A percentile compares a stretch with the other conserved stretches of the same genome.
These are phyloP conservation scores for Blechomonas ayalai DNA, from an alignment of 208 protist species.

Conservation along the genomic window DNA sequence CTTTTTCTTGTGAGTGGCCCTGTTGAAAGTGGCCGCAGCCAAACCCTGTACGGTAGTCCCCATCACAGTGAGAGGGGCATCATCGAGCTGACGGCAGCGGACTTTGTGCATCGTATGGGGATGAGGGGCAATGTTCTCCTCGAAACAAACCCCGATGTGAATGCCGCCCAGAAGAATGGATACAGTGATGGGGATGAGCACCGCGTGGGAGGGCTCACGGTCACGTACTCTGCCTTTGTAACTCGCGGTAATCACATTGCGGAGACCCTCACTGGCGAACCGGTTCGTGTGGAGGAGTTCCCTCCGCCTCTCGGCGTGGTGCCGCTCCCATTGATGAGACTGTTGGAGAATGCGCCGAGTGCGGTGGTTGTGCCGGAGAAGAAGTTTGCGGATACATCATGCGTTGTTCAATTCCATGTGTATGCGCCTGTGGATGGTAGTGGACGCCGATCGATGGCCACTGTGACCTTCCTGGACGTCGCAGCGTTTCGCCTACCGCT, in stretches of 20 bases:
- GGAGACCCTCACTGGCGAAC: conserved; percentile 47
- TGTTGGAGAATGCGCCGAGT: conserved; percentile 37
- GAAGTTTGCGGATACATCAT: conserved; percentile 73
- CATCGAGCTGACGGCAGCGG: conserved; percentile 67
- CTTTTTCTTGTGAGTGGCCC: conserved; percentile 71
- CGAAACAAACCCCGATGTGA: conserved; percentile 3
- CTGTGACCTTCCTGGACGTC: conserved; percentile 83
- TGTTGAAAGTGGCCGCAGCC: conserved; percentile 72
- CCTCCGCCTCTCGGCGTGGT: conserved; percentile 64
- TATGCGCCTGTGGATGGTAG: conserved; percentile 65
- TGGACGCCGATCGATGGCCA: conserved; percentile 72
- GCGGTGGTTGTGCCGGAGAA: conserved; percentile 59
- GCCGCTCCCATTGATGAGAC: conserved; percentile 60
- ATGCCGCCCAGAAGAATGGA: not conserved
- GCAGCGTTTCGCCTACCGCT: conserved; percentile 57
- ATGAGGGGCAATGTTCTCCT: conserved; percentile 15
- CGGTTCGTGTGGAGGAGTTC: conserved; percentile 63
- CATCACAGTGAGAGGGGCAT: conserved; percentile 73
- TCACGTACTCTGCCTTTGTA: conserved; percentile 78
- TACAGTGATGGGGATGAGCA: not conserved
- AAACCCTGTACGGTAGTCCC: conserved; percentile 82
- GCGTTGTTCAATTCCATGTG: conserved; percentile 82
- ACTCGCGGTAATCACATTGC: conserved; percentile 49
- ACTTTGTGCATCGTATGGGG: conserved; percentile 49
- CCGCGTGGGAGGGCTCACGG: conserved; percentile 26